Conservation (phyloP, 345 rosid genomes). For the Hibiscus trionum region DNA sequence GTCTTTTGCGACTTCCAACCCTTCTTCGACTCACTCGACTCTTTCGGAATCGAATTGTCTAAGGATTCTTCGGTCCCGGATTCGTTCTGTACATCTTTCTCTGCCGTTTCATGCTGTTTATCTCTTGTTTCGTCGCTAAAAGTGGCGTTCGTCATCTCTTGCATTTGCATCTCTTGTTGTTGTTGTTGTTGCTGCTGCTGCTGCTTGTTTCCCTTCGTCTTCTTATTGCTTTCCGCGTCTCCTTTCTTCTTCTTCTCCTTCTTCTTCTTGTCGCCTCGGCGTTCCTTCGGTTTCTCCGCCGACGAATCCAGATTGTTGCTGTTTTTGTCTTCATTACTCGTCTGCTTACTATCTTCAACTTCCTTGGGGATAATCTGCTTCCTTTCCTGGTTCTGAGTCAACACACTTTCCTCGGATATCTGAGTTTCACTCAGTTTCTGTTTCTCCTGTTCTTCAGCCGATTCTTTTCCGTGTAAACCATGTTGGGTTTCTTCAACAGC, state of each 20-base stretch:
- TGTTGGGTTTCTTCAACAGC: conserved; percentile 11
- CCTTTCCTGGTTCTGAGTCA: conserved; percentile 28
- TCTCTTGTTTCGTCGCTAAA: conserved; percentile 26
- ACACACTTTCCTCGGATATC: conserved; percentile 34
- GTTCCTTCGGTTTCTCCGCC: not conserved
- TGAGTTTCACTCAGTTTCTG: conserved; percentile 30
- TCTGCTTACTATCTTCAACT: conserved; percentile 18
- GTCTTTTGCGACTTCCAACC: conserved; percentile 66
- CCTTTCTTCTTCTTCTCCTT: conserved; percentile 3
- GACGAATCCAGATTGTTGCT: conserved; percentile 2
- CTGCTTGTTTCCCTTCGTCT: conserved; percentile 10
- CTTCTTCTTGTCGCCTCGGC: conserved; percentile 25
- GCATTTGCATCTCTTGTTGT: not conserved
- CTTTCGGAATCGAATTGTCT: conserved; percentile 59
- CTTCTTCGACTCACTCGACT: conserved; percentile 65
- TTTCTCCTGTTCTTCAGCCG: conserved; percentile 34
- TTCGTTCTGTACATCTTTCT: conserved; percentile 16
- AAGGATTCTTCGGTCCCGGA: conserved; percentile 19
- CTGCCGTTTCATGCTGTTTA: conserved; percentile 10
- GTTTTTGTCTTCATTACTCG: not conserved
- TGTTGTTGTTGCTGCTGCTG: not conserved
- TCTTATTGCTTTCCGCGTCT: conserved; percentile 17
- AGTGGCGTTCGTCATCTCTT: conserved; percentile 10
- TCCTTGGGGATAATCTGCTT: conserved; percentile 6
- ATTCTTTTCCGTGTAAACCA: conserved; percentile 25